These are phyloP conservation scores for Neurospora sublineolata DNA, from an alignment of 495 filamentous ascomycete species.

Conservation along the genomic window DNA sequence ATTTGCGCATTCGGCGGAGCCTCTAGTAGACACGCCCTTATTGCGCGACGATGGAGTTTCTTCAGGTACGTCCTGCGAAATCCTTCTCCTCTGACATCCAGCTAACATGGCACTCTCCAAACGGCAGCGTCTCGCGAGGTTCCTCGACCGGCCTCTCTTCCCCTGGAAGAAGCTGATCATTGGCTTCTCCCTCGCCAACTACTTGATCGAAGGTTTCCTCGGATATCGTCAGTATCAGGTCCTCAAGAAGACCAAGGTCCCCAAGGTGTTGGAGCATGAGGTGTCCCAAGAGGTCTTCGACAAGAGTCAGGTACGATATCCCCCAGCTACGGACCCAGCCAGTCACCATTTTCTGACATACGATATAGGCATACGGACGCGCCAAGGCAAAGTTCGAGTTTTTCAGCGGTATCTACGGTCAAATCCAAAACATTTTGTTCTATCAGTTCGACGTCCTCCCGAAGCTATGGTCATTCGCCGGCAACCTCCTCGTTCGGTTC, in stretches of 20 bases:
- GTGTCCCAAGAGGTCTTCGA: slow-evolving; percentile 85
- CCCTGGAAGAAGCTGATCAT: slow-evolving; percentile 96
- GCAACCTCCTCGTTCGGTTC: slow-evolving; percentile 58
- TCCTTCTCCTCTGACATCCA: background rate
- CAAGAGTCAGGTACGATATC: slow-evolving; percentile 54
- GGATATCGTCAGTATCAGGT: slow-evolving; percentile 79
- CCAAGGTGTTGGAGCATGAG: slow-evolving; percentile 73
- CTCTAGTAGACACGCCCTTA: slow-evolving; percentile 8
- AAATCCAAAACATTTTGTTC: slow-evolving; percentile 74
- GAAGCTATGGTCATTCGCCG: slow-evolving; percentile 76
- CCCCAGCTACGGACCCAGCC: slow-evolving; percentile 28
- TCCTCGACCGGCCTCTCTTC: slow-evolving; percentile 82
- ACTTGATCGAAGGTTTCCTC: slow-evolving; percentile 73
- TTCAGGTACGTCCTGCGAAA: slow-evolving; percentile 31
- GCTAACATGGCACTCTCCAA: slow-evolving; percentile 1
- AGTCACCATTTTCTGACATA: slow-evolving; percentile 18
- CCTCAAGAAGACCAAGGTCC: slow-evolving; percentile 63
- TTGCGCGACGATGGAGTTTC: slow-evolving; percentile 35
- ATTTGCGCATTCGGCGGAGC: slow-evolving; percentile 4
- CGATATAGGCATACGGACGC: slow-evolving; percentile 66
- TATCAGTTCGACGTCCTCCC: slow-evolving; percentile 86
- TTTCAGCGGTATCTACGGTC: slow-evolving; percentile 67
- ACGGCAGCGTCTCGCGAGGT: slow-evolving; percentile 66
- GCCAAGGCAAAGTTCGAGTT: slow-evolving; percentile 87
- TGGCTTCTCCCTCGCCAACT: slow-evolving; percentile 83